Conservation (phyloP, 1,139 yeast genomes). For the Yamadazyma trypodendri region DNA sequence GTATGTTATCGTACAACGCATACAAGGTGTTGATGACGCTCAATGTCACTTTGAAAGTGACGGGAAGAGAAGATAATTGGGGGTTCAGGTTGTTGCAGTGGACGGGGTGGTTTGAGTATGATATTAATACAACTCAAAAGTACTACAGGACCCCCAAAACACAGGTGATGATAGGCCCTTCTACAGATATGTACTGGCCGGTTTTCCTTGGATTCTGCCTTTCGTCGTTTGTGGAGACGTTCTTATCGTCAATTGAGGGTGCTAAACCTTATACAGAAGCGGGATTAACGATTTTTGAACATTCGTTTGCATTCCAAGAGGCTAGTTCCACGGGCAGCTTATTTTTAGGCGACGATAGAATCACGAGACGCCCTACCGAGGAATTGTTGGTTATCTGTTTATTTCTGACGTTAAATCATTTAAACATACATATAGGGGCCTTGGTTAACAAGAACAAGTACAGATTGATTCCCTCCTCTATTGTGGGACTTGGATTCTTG, state of each 20-base stretch:
- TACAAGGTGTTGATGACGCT: constrained; percentile 39
- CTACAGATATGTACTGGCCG: constrained; percentile 62
- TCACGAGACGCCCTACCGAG: constrained; percentile 44
- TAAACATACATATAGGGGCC: constrained; percentile 59
- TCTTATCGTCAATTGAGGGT: constrained; percentile 61
- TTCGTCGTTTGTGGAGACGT: constrained; percentile 70
- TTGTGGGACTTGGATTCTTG: constrained; percentile 53
- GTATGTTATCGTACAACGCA: constrained; percentile 30
- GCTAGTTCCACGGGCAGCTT: constrained; percentile 46
- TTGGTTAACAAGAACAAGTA: constrained; percentile 50
- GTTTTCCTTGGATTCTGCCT: constrained; percentile 60
- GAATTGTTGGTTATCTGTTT: constrained; percentile 53
- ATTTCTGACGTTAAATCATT: constrained; percentile 54
- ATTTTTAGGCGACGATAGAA: constrained; percentile 24
- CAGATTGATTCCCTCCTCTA: constrained; percentile 60
- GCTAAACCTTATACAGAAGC: constrained; percentile 60
- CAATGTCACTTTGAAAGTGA: constrained; percentile 22
- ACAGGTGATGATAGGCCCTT: constrained; percentile 47
- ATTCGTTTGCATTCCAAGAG: constrained; percentile 72
- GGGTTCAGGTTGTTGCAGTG: constrained; percentile 17
- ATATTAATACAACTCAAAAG: constrained; percentile 24
- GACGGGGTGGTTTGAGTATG: constrained; percentile 34
- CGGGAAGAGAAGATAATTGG: constrained; percentile 17
- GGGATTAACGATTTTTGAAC: constrained; percentile 72
- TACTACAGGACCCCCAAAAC: constrained; percentile 36